A percentile compares a stretch with the other conserved stretches of the same genome.
Conservation (phyloP, 2,329 filamentous ascomycete genomes). For the Talaromyces sp. region DNA sequence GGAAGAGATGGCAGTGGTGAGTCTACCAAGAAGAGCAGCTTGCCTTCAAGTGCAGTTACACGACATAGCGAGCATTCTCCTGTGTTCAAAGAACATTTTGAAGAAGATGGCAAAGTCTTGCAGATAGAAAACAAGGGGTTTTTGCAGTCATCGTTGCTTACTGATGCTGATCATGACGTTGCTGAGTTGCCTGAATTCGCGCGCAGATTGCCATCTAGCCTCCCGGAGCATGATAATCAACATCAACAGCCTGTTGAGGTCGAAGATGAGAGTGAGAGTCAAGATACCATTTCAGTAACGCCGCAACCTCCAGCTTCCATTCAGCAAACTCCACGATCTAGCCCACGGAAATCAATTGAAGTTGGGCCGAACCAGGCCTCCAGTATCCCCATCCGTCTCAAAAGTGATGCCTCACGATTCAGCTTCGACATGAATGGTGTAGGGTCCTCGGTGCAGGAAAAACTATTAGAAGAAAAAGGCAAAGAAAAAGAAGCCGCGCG, state of each 20-base stretch:
- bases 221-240: constrained; percentile 27
- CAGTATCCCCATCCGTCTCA: constrained; percentile 46
- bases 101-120: constrained; percentile 45
- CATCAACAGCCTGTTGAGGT: constrained; percentile 12
- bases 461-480: constrained; percentile 61
- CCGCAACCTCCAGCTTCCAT: constrained; percentile 8
- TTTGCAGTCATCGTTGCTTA: constrained; percentile 40
- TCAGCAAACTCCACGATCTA: constrained; percentile 15
- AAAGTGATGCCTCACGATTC: constrained; percentile 61
- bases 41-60: constrained; percentile 11
- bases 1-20: constrained; percentile 17
- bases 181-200: constrained; percentile 44
- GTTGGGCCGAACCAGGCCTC: constrained; percentile 26
- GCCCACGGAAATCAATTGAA: constrained; percentile 31
- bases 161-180: constrained; percentile 30
- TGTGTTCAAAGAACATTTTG: constrained; percentile 60
- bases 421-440: constrained; percentile 62
- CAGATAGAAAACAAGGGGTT: constrained; percentile 44
- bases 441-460: constrained; percentile 59
- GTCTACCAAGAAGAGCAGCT: constrained; percentile 11
- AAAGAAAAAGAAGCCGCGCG: constrained; percentile 51
- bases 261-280: background rate
- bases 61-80: constrained; percentile 51
- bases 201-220: constrained; percentile 38
- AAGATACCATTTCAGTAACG: background rate